phyloP scores from a whole-genome alignment of 768 basidiomycete genomes.

The Lentinula detonsa region DNA sequence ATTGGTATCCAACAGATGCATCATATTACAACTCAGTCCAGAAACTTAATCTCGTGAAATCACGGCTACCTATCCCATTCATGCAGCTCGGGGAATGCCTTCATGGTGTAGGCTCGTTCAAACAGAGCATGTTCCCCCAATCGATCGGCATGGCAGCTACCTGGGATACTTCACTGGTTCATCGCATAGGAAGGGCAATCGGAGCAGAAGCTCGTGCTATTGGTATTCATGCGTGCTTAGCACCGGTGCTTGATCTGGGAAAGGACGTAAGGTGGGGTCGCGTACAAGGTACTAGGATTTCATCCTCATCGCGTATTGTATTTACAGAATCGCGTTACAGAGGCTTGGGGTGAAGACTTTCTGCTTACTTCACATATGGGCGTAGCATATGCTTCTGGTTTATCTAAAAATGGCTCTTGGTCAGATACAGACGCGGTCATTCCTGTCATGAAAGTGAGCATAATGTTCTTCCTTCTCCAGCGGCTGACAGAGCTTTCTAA shows the following conservation, averaged over 20 bases:
- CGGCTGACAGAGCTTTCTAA: not conserved
- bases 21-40: slow-evolving; percentile 16
- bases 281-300: slow-evolving; percentile 12
- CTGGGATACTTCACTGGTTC: slow-evolving; percentile 13
- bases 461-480: not conserved
- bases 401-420: slow-evolving; percentile 20
- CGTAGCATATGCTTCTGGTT: slow-evolving; percentile 15
- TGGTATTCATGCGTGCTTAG: slow-evolving; percentile 18
- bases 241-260: slow-evolving; percentile 21
- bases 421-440: slow-evolving; percentile 19
- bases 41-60: slow-evolving; percentile 14
- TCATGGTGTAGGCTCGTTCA: slow-evolving; percentile 19
- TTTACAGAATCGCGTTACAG: slow-evolving; percentile 1
- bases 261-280: slow-evolving; percentile 20
- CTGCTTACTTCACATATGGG: slow-evolving; percentile 19
- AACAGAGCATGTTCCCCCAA: slow-evolving; percentile 20
- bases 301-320: not conserved
- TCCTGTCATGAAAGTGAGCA: slow-evolving; percentile 18
- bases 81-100: slow-evolving; percentile 19
- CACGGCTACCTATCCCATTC: slow-evolving; percentile 17
- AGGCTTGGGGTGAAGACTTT: slow-evolving; percentile 22
- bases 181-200: slow-evolving; percentile 17
- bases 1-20: slow-evolving; percentile 7
- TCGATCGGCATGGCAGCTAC: slow-evolving; percentile 15
- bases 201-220: slow-evolving; percentile 18